Conservation (phyloP, 2,329 filamentous ascomycete species). For the Fusarium abutilonis region DNA sequence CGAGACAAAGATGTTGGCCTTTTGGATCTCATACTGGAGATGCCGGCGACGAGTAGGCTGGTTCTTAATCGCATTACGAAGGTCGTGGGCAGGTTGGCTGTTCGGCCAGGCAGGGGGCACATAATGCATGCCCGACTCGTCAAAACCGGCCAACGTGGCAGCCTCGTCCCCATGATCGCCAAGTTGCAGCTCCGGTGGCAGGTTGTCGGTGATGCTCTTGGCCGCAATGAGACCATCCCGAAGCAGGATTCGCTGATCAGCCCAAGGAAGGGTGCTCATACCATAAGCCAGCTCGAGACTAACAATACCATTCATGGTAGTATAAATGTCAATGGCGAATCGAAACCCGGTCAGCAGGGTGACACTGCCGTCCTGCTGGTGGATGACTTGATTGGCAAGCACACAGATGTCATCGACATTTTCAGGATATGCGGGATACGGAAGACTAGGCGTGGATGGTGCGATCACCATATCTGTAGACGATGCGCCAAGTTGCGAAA, state of each 20-base stretch:
- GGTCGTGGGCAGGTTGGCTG: conserved; percentile 59
- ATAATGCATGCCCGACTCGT: conserved; percentile 61
- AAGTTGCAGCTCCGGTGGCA: conserved; percentile 76
- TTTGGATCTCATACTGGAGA: conserved; percentile 88
- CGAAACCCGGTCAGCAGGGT: conserved; percentile 84
- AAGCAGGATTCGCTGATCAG: conserved; percentile 78
- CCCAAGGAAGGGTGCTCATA: conserved; percentile 79
- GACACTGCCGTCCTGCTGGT: conserved; percentile 73
- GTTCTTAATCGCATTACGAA: conserved; percentile 60
- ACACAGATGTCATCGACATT: conserved; percentile 89
- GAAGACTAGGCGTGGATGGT: conserved; percentile 77
- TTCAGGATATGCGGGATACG: conserved; percentile 80
- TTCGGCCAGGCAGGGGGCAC: conserved; percentile 61
- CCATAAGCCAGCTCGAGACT: conserved; percentile 87
- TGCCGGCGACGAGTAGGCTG: conserved; percentile 63
- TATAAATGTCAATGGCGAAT: conserved; percentile 79
- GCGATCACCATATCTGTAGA: conserved; percentile 78
- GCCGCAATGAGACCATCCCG: conserved; percentile 75
- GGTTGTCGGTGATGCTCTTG: conserved; percentile 72
- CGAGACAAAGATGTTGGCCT: conserved; percentile 87
- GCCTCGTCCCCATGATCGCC: conserved; percentile 52
- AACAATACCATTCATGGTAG: conserved; percentile 80
- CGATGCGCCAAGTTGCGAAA: conserved; percentile 78
- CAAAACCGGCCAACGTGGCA: conserved; percentile 53
- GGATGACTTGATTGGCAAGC: conserved; percentile 73